These are phyloP conservation scores for Penicillium digitatum DNA, from an alignment of 2,329 filamentous ascomycete species.

Conservation along the genomic window DNA sequence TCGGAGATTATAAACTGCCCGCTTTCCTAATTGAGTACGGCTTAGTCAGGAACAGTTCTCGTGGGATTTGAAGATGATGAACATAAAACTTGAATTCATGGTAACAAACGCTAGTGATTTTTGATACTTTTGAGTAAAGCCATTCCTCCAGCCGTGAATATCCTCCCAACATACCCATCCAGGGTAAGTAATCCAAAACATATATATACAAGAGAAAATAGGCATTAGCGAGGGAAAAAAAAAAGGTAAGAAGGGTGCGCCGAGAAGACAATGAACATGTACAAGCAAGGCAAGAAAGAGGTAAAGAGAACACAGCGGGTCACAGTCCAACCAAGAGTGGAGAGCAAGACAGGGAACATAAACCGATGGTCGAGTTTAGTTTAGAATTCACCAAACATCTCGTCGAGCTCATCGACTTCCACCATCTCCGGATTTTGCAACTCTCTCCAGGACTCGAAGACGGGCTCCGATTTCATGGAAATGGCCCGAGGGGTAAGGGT, in stretches of 20 bases:
- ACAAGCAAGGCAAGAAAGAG: slow-evolving; percentile 13
- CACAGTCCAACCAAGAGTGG: slow-evolving; percentile 17
- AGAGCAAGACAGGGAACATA: slow-evolving; percentile 10
- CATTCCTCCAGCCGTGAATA: slow-evolving; percentile 10
- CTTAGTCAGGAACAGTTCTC: background rate
- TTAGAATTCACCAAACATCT: slow-evolving; percentile 73
- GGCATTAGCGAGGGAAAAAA: slow-evolving; percentile 14
- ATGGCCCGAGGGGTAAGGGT: slow-evolving; percentile 27
- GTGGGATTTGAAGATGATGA: background rate
- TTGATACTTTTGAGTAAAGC: slow-evolving; percentile 12
- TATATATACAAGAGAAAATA: slow-evolving; percentile 25
- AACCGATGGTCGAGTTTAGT: background rate
- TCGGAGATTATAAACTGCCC: background rate
- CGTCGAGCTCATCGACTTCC: slow-evolving; percentile 88
- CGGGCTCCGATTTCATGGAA: slow-evolving; percentile 36
- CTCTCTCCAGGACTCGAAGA: slow-evolving; percentile 55
- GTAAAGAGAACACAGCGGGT: slow-evolving; percentile 13
- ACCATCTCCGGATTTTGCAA: slow-evolving; percentile 77
- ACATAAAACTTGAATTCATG: slow-evolving; percentile 3
- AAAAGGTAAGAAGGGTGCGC: slow-evolving; percentile 8
- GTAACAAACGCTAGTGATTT: slow-evolving; percentile 10
- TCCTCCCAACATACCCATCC: slow-evolving; percentile 21
- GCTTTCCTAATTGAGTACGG: background rate
- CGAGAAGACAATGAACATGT: slow-evolving; percentile 18
- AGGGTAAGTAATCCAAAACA: slow-evolving; percentile 18